These are phyloP conservation scores for Urochloa ruziziensis DNA, from an alignment of 176 grass and related monocot species.

Conservation along the genomic window DNA sequence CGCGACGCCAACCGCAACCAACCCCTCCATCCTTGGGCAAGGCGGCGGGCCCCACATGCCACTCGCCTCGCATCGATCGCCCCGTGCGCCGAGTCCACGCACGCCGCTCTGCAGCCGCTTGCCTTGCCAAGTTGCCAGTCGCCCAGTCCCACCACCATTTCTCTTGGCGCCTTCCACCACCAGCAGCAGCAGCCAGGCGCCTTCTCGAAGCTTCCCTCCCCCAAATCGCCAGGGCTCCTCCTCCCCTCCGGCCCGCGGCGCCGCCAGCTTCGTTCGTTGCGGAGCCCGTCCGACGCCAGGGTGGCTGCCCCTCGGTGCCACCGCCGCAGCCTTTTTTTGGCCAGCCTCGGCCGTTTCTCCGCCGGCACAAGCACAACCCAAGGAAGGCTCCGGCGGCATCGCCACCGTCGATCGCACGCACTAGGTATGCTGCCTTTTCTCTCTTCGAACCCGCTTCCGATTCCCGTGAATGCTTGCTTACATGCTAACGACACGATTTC, in stretches of 20 bases:
- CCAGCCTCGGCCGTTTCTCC: not conserved
- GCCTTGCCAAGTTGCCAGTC: too few relatives aligned
- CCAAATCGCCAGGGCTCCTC: constrained; percentile 3
- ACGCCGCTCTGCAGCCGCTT: too few relatives aligned
- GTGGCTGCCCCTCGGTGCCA: not conserved
- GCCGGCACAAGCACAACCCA: not conserved
- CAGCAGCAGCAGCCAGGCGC: not conserved
- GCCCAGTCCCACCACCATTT: too few relatives aligned
- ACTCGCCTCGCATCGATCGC: too few relatives aligned
- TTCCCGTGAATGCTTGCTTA: too few relatives aligned
- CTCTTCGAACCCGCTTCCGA: too few relatives aligned
- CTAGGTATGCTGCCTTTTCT: constrained; percentile 26
- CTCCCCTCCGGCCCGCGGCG: not conserved
- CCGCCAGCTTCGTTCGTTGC: not conserved
- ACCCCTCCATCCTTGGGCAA: too few relatives aligned
- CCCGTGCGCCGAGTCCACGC: constrained; percentile 10
- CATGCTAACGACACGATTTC: not conserved
- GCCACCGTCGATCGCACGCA: not conserved
- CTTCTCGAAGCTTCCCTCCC: constrained; percentile 40
- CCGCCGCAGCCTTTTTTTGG: not conserved
- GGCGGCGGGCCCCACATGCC: not conserved
- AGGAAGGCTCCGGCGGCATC: not conserved
- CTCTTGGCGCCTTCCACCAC: constrained; percentile 4
- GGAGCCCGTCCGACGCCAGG: not conserved
- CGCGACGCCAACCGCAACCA: not conserved